Evolutionary conservation across 108 stramenopile species (phyloP).

Genomic region (Pseudonitzschia multiseries): DNA sequence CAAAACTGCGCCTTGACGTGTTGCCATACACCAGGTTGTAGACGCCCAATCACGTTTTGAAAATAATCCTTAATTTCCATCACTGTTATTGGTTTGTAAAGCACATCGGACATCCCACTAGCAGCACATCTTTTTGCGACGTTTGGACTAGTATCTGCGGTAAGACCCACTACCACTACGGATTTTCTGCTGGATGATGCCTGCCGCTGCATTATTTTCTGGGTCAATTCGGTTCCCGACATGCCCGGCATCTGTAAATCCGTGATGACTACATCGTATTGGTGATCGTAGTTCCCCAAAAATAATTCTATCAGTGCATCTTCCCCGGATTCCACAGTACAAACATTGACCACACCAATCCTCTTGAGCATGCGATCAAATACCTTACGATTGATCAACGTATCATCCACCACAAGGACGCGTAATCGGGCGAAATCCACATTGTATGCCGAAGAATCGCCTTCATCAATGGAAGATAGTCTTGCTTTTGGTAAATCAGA

Average conservation of each 20-base stretch:
- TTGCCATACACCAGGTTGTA: conserved; percentile 3
- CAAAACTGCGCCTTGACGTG: neutral
- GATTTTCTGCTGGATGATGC: neutral
- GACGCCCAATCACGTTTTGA: neutral
- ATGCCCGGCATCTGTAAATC: conserved; percentile 21
- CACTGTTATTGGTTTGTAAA: conserved; percentile 11
- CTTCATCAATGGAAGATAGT: neutral
- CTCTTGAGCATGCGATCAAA: conserved; percentile 11
- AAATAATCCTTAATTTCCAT: conserved; percentile 1
- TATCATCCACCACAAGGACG: conserved; percentile 23
- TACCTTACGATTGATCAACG: conserved; percentile 20
- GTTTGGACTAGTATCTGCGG: neutral
- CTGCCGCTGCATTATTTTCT: neutral
- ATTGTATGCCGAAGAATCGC: neutral
- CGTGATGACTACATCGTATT: conserved; percentile 18
- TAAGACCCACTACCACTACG: conserved; percentile 4
- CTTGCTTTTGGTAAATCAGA: neutral
- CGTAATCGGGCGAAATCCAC: neutral
- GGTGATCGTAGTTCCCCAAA: neutral
- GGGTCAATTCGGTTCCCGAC: neutral
- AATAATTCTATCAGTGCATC: conserved; percentile 12
- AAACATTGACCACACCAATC: neutral
- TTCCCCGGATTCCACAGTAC: neutral
- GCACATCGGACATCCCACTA: conserved; percentile 8
- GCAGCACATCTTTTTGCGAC: neutral